phyloP scores from a whole-genome alignment of 805 yeast species.

The Yarrowia sp. region DNA sequence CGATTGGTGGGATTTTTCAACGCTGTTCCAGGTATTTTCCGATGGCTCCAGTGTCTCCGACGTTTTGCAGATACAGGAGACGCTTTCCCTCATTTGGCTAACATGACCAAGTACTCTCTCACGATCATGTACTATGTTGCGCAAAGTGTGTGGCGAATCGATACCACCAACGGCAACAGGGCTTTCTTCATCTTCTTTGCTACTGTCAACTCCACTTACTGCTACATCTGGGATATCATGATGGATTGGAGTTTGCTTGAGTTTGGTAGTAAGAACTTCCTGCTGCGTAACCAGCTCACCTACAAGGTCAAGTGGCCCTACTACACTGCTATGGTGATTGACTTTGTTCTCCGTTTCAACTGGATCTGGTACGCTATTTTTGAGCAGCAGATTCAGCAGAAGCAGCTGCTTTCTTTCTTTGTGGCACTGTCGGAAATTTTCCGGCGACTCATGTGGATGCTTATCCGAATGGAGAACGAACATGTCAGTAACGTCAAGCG shows the following conservation, averaged over 20 bases:
- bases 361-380: slow-evolving; percentile 90
- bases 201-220: slow-evolving; percentile 62
- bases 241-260: slow-evolving; percentile 96
- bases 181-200: slow-evolving; percentile 74
- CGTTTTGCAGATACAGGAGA: slow-evolving; percentile 93
- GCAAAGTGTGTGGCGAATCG: slow-evolving; percentile 75
- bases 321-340: slow-evolving; percentile 69
- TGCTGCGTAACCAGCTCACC: slow-evolving; percentile 71
- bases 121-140: slow-evolving; percentile 67
- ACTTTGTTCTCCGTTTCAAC: slow-evolving; percentile 75
- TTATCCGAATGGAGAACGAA: slow-evolving; percentile 93
- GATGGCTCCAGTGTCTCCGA: slow-evolving; percentile 84
- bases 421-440: slow-evolving; percentile 79
- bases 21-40: slow-evolving; percentile 84
- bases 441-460: slow-evolving; percentile 85
- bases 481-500: slow-evolving; percentile 86
- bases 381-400: slow-evolving; percentile 74
- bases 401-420: slow-evolving; percentile 79
- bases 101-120: slow-evolving; percentile 71
- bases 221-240: slow-evolving; percentile 81
- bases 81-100: slow-evolving; percentile 94
- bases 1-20: slow-evolving; percentile 78
- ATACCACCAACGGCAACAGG: slow-evolving; percentile 44
- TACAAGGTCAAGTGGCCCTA: slow-evolving; percentile 59
- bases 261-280: slow-evolving; percentile 52